Percentiles rank a stretch among this genome's conserved stretches.
phyloP scores from a whole-genome alignment of 2,329 filamentous ascomycete species.

The Fusarium camptoceras region DNA sequence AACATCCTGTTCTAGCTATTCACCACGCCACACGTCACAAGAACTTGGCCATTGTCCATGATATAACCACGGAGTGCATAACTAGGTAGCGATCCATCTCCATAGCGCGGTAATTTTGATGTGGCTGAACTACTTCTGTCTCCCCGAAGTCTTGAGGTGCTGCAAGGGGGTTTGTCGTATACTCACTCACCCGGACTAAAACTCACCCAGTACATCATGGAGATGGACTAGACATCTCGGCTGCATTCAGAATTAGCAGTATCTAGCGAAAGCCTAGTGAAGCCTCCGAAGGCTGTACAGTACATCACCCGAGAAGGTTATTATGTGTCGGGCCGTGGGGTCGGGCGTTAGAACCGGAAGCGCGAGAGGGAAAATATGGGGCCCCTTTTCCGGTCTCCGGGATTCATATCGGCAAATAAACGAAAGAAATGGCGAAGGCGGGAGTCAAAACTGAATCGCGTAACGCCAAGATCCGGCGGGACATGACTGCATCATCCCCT shows the following conservation, averaged over 20 bases:
- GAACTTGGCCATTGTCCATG: background rate
- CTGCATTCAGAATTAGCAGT: background rate
- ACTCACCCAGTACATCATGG: background rate
- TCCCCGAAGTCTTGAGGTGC: background rate
- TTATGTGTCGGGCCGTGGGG: constrained; percentile 7
- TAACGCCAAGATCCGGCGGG: background rate
- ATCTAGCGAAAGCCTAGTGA: background rate
- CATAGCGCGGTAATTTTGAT: background rate
- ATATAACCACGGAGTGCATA: background rate
- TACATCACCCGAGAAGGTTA: constrained; percentile 2
- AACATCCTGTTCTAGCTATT: background rate
- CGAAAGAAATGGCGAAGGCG: background rate
- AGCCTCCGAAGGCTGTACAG: background rate
- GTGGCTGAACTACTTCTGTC: background rate
- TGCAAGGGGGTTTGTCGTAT: background rate
- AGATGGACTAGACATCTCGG: constrained; percentile 2
- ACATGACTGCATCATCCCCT: background rate
- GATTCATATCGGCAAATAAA: constrained; percentile 1
- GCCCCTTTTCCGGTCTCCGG: constrained; percentile 3
- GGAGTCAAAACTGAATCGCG: constrained; percentile 2
- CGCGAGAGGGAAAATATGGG: background rate
- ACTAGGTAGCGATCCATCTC: background rate
- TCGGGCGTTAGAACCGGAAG: constrained; percentile 1
- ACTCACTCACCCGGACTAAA: background rate
- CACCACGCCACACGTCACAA: background rate